A percentile compares a stretch with the other conserved stretches of the same genome.
phyloP scores from a whole-genome alignment of 805 yeast species.

The Candida sphagnicola region DNA sequence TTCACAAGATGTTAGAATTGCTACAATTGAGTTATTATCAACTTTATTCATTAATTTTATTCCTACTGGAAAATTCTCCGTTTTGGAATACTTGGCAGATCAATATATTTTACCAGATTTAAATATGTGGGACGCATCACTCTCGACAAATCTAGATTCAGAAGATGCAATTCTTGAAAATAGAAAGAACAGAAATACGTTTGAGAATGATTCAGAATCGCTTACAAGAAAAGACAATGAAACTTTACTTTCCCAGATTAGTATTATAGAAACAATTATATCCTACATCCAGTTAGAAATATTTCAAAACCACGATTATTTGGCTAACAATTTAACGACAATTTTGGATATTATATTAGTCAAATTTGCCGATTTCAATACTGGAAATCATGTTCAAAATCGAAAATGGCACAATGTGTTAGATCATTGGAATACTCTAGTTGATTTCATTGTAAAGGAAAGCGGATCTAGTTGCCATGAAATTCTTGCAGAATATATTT shows the following conservation, averaged over 20 bases:
- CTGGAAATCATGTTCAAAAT: constrained; percentile 18
- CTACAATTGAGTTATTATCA: constrained; percentile 34
- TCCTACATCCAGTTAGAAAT: constrained; percentile 38
- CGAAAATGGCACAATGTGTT: constrained; percentile 28
- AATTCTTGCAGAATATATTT: constrained; percentile 27
- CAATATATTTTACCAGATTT: constrained; percentile 27
- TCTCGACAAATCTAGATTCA: constrained; percentile 15
- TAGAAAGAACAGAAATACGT: constrained; percentile 18
- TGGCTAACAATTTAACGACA: constrained; percentile 20
- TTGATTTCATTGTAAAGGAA: constrained; percentile 31
- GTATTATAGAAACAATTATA: constrained; percentile 30
- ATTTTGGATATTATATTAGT: constrained; percentile 28
- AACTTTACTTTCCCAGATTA: constrained; percentile 21
- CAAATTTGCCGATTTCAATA: constrained; percentile 24
- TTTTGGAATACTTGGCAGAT: constrained; percentile 28
- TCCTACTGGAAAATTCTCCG: constrained; percentile 33
- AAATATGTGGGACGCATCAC: constrained; percentile 26
- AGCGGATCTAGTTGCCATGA: constrained; percentile 36
- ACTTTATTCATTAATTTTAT: constrained; percentile 32
- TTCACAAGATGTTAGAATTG: constrained; percentile 32
- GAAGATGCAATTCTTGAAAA: constrained; percentile 11
- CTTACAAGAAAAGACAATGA: constrained; percentile 17
- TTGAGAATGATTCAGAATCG: constrained; percentile 25
- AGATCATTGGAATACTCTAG: constrained; percentile 23
- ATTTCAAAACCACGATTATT: constrained; percentile 35